Base-by-base conservation (phyloP, 2,329 filamentous ascomycete genomes). In the Phaeosphaeria sp. region DNA sequence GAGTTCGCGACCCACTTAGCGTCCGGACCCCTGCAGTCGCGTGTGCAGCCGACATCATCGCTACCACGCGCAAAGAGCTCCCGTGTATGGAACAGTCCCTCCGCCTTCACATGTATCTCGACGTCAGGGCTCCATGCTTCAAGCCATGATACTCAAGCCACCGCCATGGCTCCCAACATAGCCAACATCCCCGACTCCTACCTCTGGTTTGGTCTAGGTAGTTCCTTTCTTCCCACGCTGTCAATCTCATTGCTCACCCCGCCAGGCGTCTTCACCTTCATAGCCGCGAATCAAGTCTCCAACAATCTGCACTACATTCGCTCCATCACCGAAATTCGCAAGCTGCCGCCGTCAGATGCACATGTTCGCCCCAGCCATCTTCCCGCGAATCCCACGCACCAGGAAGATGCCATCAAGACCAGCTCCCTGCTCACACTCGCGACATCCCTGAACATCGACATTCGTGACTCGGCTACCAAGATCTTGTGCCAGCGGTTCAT, bases 311-410 rank as follows among this genome's bases (percentile, higher is more conserved):
- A 80, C 56, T 78, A 84, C 54, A 86, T 89, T 64, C 84, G 87
- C 63, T 82, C 87, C 66, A 82, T 88, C 52, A 89, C 89, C 62
- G 84, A 88, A 74, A 85, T 95, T 69, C 87, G 86, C 58, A 84
- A 86, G 36, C 85, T 87, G 58, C 87, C 87, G 36, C 89, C 89
- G 72, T 86, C 89, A 9, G 25, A 27, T 27, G 25, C 25, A 27
- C 25, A 27, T 50, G 86, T 54, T 55, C 1, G 43, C 55, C 49
- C 36, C 23, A 39, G 22, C 15, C 52, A 22, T 21, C 59, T 51
- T 47, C 56, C 52, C 42, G 30, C 87, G 51, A 89, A 87, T 62
- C 82, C 93, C 2, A 60, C 90, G 84, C 51, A 90, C 90, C 73
- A 89, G 89, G 59, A 94, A 89, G 54, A 69, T 74, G 74, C 77